Evolutionary conservation across 768 basidiomycete species (phyloP), one percentile per base, ranked within the genome.

Genomic region (Suillus discolor): DNA sequence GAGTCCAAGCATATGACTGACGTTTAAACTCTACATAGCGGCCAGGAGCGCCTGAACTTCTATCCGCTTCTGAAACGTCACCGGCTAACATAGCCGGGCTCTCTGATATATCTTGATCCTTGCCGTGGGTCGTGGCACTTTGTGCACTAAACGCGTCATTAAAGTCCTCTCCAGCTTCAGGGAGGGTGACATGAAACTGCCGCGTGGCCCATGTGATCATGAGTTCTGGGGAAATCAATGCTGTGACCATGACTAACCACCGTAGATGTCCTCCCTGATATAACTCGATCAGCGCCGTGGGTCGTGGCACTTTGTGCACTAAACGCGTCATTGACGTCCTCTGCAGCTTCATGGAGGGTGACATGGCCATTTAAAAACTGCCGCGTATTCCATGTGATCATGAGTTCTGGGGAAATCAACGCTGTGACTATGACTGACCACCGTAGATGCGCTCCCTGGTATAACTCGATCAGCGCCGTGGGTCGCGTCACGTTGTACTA

Each of bases 151-250:
- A 49, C 1, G 13, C 23, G 16, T 7, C 20, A 55, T 55, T 18
- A 44, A 18, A 41, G 11, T 44, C 39, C 20, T 61, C 47, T 53
- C 41, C 54, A 47, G 65, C 44, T 6, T 34, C 1, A 44, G 54
- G 60, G 0, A 71, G 64, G 15, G 63, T 51, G 15, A 68, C 9
- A 66, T 34, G 3, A 6, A 70, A 71, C 59, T 76, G 70, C 28
- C 66, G 28, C 3, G 63, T 39, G 5, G 71, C 70, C 67, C 69
- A 73, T 18, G 66, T 28, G 23, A 70, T 62, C 2, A 73, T 67
- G 4, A 75, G 36, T 36, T 74, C 73, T 2, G 74, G 72, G 23
- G 71, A 67, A 15, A 75, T 18, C 13, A 73, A 42, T 8, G 67
- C 73, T 0, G 68, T 1, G 12, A 68, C 13, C 51, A 72, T 71